These are phyloP conservation scores for Senecio squalidus DNA, from an alignment of 140 eudicot genomes.

Conservation along the genomic window DNA sequence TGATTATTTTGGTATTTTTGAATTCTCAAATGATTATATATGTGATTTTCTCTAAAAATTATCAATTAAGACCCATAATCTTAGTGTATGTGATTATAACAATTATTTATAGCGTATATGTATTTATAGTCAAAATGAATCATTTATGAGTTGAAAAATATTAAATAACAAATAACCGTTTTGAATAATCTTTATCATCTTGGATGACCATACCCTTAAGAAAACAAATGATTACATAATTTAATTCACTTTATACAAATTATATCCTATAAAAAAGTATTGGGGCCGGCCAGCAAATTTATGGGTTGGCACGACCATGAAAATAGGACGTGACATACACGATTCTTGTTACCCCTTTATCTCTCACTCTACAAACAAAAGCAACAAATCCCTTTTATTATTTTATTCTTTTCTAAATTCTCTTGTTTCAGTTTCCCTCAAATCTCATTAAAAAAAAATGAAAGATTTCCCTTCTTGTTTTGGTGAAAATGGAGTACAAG, in stretches of 20 bases:
- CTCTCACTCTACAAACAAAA: not conserved
- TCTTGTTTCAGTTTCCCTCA: not conserved
- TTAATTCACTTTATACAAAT: conserved; percentile 8
- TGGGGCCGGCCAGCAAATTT: conserved; percentile 34
- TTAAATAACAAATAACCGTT: too few relatives aligned
- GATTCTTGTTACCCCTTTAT: conserved; percentile 10
- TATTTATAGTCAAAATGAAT: too few relatives aligned
- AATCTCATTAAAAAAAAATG: conserved; percentile 15
- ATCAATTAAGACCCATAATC: too few relatives aligned
- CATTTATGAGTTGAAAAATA: too few relatives aligned
- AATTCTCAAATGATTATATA: too few relatives aligned
- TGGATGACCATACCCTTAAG: too few relatives aligned
- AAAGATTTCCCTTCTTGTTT: conserved; percentile 53
- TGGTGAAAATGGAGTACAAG: conserved; percentile 45
- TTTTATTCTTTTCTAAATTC: conserved; percentile 18
- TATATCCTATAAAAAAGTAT: not conserved
- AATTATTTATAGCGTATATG: too few relatives aligned
- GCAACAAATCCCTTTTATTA: not conserved
- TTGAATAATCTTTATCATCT: too few relatives aligned
- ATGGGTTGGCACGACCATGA: conserved; percentile 33
- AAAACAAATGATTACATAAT: too few relatives aligned
- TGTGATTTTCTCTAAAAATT: too few relatives aligned
- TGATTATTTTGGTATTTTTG: too few relatives aligned
- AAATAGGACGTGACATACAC: conserved; percentile 34
- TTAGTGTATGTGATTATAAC: too few relatives aligned